Conservation (phyloP, 805 yeast genomes). For the Wickerhamomyces ciferrii region DNA sequence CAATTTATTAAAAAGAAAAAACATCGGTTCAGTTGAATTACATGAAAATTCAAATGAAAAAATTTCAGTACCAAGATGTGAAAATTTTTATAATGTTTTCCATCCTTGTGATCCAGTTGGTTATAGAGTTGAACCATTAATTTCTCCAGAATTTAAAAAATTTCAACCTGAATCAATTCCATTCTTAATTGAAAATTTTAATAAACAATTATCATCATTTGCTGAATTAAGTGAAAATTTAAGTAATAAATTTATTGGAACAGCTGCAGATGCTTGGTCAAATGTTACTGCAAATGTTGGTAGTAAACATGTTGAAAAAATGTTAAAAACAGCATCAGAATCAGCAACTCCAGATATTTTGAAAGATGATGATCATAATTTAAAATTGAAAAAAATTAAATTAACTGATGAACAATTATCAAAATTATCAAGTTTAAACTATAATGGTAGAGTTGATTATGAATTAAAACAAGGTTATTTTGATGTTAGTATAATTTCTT, state of each 20-base stretch:
- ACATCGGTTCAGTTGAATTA: conserved; percentile 40
- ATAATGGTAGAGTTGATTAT: conserved; percentile 78
- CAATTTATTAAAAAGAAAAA: conserved; percentile 62
- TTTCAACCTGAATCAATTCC: conserved; percentile 55
- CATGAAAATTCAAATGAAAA: conserved; percentile 7
- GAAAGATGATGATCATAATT: conserved; percentile 10
- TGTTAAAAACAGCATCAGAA: conserved; percentile 2
- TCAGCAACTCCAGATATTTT: conserved; percentile 6
- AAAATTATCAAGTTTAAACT: conserved; percentile 47
- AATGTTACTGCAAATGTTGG: conserved; percentile 2
- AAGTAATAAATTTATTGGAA: conserved; percentile 3
- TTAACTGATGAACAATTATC: conserved; percentile 24
- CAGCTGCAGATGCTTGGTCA: conserved; percentile 10
- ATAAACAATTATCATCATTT: conserved; percentile 32
- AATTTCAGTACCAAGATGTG: conserved; percentile 43
- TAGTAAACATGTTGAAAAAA: conserved; percentile 1
- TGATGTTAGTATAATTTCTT: conserved; percentile 74
- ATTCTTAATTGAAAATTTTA: conserved; percentile 36
- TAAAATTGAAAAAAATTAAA: conserved; percentile 16
- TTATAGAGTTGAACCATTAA: conserved; percentile 82
- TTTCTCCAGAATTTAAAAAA: conserved; percentile 41
- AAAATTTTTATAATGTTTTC: conserved; percentile 73
- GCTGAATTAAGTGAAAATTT: conserved; percentile 27
- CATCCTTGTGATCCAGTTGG: conserved; percentile 93
- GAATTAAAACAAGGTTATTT: conserved; percentile 71